Evolutionary conservation across 306 rosid genomes (phyloP).

Genomic region (Castanopsis chinensis): DNA sequence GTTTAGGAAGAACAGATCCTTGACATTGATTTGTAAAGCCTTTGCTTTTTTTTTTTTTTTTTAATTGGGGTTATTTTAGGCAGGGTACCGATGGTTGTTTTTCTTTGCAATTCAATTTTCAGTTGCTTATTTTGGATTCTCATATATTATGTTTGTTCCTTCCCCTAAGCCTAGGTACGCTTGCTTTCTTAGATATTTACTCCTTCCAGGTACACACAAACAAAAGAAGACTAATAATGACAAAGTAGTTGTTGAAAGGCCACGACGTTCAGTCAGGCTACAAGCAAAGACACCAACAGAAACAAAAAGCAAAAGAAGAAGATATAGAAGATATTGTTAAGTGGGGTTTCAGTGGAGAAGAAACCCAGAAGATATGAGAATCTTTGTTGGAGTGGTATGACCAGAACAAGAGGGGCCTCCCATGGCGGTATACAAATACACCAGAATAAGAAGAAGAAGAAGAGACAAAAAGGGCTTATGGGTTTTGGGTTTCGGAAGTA

Average conservation of each 20-base stretch:
- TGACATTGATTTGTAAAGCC: no score
- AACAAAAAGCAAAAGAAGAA: slow-evolving; percentile 4
- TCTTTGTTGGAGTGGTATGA: slow-evolving; percentile 72
- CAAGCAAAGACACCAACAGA: slow-evolving; percentile 4
- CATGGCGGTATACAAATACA: slow-evolving; percentile 61
- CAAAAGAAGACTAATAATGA: background rate
- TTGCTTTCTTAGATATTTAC: no score
- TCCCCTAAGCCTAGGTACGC: no score
- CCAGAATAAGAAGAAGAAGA: slow-evolving; percentile 12
- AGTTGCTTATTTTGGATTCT: no score
- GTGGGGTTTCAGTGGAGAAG: slow-evolving; percentile 41
- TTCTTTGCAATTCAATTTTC: no score
- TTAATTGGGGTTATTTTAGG: no score
- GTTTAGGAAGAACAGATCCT: no score
- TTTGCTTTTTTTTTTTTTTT: no score
- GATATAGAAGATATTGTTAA: slow-evolving; percentile 59
- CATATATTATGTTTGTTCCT: no score
- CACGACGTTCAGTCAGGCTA: no score
- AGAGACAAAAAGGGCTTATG: slow-evolving; percentile 52
- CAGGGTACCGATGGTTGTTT: no score
- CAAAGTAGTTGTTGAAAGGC: background rate
- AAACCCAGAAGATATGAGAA: slow-evolving; percentile 40
- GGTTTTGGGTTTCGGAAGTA: slow-evolving; percentile 86
- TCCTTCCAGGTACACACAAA: no score
- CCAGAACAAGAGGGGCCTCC: slow-evolving; percentile 66